Conservation (phyloP, 2,329 filamentous ascomycete genomes). For the Colletotrichum destructivum region DNA sequence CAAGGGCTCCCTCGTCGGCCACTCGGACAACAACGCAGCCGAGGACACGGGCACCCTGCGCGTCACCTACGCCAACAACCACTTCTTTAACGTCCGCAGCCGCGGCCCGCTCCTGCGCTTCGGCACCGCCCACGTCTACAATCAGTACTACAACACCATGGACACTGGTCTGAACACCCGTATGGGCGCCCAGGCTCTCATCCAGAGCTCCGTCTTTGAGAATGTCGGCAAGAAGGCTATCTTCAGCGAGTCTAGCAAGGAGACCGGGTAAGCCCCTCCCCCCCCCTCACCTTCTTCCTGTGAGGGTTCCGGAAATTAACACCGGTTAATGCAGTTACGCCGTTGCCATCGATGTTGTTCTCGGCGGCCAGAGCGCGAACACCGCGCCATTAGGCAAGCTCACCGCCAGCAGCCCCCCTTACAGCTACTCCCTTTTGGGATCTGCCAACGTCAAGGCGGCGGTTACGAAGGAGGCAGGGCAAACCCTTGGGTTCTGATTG, state of each 20-base stretch:
- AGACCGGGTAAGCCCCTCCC: conserved; percentile 28
- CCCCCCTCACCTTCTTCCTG: neutral
- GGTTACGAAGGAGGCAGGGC: conserved; percentile 54
- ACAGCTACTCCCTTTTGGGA: conserved; percentile 59
- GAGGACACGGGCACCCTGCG: conserved; percentile 72
- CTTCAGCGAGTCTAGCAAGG: conserved; percentile 50
- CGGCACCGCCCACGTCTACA: conserved; percentile 71
- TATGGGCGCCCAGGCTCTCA: conserved; percentile 65
- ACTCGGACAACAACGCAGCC: conserved; percentile 66
- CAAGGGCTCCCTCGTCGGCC: conserved; percentile 70
- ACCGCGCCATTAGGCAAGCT: conserved; percentile 63
- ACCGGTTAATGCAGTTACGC: conserved; percentile 47
- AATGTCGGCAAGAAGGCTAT: conserved; percentile 52
- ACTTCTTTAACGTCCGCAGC: conserved; percentile 73
- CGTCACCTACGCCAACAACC: conserved; percentile 75
- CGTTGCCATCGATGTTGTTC: conserved; percentile 55
- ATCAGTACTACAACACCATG: conserved; percentile 56
- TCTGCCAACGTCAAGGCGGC: conserved; percentile 58
- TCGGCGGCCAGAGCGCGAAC: conserved; percentile 60
- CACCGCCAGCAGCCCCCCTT: conserved; percentile 64
- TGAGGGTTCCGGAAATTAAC: neutral
- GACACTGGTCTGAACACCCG: conserved; percentile 65
- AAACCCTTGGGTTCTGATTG: conserved; percentile 47
- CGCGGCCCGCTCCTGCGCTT: conserved; percentile 73
- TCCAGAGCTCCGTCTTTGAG: conserved; percentile 66